Conservation (phyloP, 2,329 filamentous ascomycete species). For the Diplodia scrobiculata region DNA sequence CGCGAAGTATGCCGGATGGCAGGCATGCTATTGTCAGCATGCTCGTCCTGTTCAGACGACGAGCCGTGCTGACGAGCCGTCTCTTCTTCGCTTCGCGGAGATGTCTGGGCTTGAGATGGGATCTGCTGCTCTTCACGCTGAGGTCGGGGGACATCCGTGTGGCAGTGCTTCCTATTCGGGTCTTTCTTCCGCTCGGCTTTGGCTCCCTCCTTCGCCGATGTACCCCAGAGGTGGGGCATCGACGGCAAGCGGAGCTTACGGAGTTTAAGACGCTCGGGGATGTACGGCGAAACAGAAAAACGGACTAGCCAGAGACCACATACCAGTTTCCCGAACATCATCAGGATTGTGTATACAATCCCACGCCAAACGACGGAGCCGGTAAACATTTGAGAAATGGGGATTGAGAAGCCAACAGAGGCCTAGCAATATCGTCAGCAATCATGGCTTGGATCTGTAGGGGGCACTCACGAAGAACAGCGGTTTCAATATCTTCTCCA, state of each 20-base stretch:
- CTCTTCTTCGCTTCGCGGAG: not conserved
- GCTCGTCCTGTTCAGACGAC: not conserved
- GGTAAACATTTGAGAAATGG: constrained; percentile 69
- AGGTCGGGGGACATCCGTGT: not conserved
- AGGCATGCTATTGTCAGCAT: constrained; percentile 1
- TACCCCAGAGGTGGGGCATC: constrained; percentile 20
- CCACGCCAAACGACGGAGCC: constrained; percentile 70
- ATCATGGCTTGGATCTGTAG: constrained; percentile 1
- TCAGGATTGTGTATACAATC: constrained; percentile 69
- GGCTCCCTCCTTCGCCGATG: not conserved
- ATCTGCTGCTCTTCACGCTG: constrained; percentile 5
- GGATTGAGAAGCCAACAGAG: constrained; percentile 76
- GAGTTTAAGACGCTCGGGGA: constrained; percentile 9
- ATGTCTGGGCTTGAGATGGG: not conserved
- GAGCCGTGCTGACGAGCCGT: not conserved
- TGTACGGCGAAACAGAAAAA: constrained; percentile 33
- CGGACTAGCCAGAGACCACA: constrained; percentile 49
- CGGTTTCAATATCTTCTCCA: constrained; percentile 63
- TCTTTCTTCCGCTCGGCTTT: constrained; percentile 3
- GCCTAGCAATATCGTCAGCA: constrained; percentile 32
- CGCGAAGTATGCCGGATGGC: constrained; percentile 31
- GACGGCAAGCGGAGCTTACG: constrained; percentile 6
- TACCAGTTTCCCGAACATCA: constrained; percentile 58
- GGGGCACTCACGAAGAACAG: constrained; percentile 65
- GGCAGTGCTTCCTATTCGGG: constrained; percentile 8